Evolutionary conservation across 179 eudicot genomes (phyloP).

Genomic region (Actinidia arguta): DNA sequence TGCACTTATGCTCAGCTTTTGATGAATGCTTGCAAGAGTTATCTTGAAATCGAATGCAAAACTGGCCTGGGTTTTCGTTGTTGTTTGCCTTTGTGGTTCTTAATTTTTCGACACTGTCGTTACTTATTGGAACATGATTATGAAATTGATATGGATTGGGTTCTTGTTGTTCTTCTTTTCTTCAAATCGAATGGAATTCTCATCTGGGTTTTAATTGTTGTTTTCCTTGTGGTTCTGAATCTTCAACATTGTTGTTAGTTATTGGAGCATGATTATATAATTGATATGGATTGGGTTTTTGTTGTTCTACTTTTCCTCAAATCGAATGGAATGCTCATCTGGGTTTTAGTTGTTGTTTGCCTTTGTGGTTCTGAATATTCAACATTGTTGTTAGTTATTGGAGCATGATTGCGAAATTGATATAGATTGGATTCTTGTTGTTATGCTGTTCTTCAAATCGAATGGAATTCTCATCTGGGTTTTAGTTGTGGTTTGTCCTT

Average conservation of each 20-base stretch:
- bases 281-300: too few species aligned
- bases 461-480: too few species aligned
- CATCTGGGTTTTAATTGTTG: background rate
- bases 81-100: background rate
- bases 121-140: background rate
- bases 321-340: background rate
- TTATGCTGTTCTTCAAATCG: background rate
- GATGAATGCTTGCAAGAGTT: background rate
- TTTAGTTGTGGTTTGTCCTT: background rate
- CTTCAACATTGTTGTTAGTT: background rate
- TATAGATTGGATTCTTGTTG: too few species aligned
- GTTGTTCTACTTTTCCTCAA: background rate
- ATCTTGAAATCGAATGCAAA: background rate
- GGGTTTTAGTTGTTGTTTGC: background rate
- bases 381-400: too few species aligned
- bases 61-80: too few species aligned
- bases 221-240: background rate
- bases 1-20: too few species aligned
- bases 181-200: background rate
- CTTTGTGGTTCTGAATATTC: background rate
- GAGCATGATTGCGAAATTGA: background rate
- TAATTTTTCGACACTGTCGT: background rate
- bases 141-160: background rate
- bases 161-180: background rate
- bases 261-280: too few species aligned